Evolutionary conservation across 768 basidiomycete species (phyloP), one percentile per base, ranked within the genome.

Genomic region (Amanita brunnescens): DNA sequence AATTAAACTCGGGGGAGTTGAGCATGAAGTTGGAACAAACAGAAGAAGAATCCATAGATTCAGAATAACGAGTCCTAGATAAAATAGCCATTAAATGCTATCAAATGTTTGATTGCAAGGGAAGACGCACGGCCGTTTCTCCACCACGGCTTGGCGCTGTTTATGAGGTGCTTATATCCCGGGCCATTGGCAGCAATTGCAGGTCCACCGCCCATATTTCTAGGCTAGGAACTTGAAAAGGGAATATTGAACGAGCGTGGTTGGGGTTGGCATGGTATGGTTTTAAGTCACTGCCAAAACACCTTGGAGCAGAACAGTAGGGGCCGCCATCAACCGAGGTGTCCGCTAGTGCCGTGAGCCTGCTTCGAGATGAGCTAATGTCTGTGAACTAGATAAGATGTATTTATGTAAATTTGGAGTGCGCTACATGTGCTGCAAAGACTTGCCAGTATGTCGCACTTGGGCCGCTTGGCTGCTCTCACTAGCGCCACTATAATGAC

Each of bases 11-110:
- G n/a, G 52, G 52, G 14, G n/a, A 26, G 29, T 18, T 4, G 18
- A 24, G 42, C 32, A 48, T 5, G 13, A 14, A 21, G 24, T 20
- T 2, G 8, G 24, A 16, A 70, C 74, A 16, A 43, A 81, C 79
- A 80, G 59, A 34, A 81, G 68, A 12, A 70, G 64, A 46, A 82
- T 76, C 78, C 82, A 83, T 7, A 67, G 67, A 54, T 84, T 74
- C 51, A 83, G 70, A 34, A 57, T 18, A 32, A 81, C 69, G 23
- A 81, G 57, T 23, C 80, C 79, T 63, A 30, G 20, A 37, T 30
- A 20, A 30, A 20, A 37, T 30, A 20, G 18, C 29, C 14, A 42
- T 52, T 50, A 46, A 39, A 29, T 21, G 30, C 10, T n/a, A 10
- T 32, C n/a, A 30, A 9, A 5, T 18, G 21, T 20, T 35, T 8